Evolutionary conservation across 805 yeast species (phyloP).

Genomic region (Metschnikowia continentalis): DNA sequence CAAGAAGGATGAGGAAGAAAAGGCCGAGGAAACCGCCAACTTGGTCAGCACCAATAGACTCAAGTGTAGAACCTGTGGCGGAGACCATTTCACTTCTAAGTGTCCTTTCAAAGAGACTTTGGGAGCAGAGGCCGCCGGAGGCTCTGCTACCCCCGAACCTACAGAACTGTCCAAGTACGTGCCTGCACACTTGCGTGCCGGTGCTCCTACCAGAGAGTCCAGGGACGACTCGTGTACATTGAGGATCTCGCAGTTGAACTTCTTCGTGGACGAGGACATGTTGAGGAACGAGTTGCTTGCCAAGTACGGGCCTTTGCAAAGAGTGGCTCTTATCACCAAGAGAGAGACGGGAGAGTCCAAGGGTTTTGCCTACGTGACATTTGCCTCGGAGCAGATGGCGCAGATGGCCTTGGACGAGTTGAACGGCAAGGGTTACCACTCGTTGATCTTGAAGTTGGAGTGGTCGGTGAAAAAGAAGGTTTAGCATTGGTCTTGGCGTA

Average conservation of each 20-base stretch:
- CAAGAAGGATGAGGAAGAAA: conserved; percentile 61
- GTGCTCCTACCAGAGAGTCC: conserved; percentile 42
- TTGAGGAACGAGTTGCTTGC: conserved; percentile 67
- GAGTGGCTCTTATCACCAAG: conserved; percentile 82
- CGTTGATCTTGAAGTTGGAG: conserved; percentile 60
- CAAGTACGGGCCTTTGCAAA: conserved; percentile 61
- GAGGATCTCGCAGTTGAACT: conserved; percentile 88
- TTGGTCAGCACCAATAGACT: conserved; percentile 41
- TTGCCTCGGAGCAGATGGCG: conserved; percentile 64
- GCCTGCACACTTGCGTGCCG: conserved; percentile 44
- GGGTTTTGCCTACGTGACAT: conserved; percentile 93
- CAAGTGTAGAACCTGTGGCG: conserved; percentile 88
- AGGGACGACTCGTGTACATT: conserved; percentile 86
- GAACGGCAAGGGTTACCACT: conserved; percentile 90
- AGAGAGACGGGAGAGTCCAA: conserved; percentile 91
- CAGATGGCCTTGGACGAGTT: conserved; percentile 69
- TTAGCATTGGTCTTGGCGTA: conserved; percentile 8
- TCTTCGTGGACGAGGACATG: conserved; percentile 75
- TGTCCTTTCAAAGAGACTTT: conserved; percentile 95
- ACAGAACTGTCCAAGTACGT: conserved; percentile 32
- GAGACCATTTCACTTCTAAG: conserved; percentile 86
- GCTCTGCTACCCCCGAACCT: conserved; percentile 25
- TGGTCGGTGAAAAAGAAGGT: conserved; percentile 44
- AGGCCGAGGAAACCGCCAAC: conserved; percentile 42
- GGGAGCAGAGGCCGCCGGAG: conserved; percentile 49